A percentile compares a stretch with the other conserved stretches of the same genome.
phyloP scores from a whole-genome alignment of 2,329 filamentous ascomycete species.

The Botrytis sinoallii region DNA sequence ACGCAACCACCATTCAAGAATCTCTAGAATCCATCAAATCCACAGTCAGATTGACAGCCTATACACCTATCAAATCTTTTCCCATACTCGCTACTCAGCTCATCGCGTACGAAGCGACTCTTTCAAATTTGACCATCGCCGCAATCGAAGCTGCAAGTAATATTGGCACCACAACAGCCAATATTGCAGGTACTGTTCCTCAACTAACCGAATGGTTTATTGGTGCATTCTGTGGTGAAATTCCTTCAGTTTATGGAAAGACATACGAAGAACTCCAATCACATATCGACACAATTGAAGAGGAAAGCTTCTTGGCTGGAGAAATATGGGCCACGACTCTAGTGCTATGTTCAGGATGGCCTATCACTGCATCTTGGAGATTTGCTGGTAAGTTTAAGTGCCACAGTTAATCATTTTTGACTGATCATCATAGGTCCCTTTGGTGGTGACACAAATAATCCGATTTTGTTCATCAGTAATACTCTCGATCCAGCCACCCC shows the following conservation, averaged over 20 bases:
- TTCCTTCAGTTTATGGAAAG: neutral
- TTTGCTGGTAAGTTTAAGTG: constrained; percentile 22
- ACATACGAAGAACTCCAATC: neutral
- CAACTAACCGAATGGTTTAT: constrained; percentile 1
- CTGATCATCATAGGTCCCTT: constrained; percentile 31
- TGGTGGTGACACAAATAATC: constrained; percentile 36
- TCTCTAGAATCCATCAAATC: constrained; percentile 2
- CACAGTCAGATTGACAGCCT: neutral
- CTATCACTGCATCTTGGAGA: constrained; percentile 30
- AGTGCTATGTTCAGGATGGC: constrained; percentile 37
- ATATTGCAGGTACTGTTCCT: neutral
- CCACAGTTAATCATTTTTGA: too few species aligned
- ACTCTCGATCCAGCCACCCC: constrained; percentile 38
- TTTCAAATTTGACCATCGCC: constrained; percentile 5
- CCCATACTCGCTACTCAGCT: neutral
- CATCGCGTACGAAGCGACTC: neutral
- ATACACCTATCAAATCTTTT: constrained; percentile 6
- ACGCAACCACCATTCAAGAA: constrained; percentile 19
- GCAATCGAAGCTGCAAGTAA: neutral
- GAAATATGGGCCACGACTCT: constrained; percentile 41
- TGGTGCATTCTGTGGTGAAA: constrained; percentile 1
- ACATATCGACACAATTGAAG: constrained; percentile 12
- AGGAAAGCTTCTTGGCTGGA: constrained; percentile 44
- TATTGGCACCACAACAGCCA: neutral
- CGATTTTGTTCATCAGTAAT: constrained; percentile 39